Evolutionary conservation across 257 asterid species (phyloP), one percentile per base, ranked within the genome.

Genomic region (Penstemon davidsonii): DNA sequence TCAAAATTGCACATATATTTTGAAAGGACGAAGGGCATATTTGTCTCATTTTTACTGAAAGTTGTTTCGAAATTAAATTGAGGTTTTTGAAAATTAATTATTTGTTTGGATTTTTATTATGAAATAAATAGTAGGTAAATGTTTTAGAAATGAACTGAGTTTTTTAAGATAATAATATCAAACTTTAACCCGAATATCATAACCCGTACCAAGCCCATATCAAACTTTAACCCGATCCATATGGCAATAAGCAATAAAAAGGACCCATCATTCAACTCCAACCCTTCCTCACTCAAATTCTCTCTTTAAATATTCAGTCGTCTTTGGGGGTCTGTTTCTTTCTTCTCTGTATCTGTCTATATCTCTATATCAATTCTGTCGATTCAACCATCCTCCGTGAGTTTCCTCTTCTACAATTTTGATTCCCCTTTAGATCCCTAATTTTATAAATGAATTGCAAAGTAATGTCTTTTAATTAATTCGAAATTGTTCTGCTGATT

Each of bases 371-470:
- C 4, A 9, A 9, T 58, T 15, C 10, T 64, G 59, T 53, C 78
- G 82, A 72, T 75, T 76, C 84, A 76, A 78, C 74, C 81, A 68
- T 67, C 72, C 70, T 52, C 84, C 73, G 92, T 86, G 82, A 80
- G 89, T 74, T 53, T 38, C 38, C 45, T 3, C 39, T 8, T 65
- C 47, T 63, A 57, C 62, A 45, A 70, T 68, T 75, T 51, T 8
- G 7, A 53, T 60, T 69, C 62, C 57, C 55, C 43, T 7, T 33
- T 67, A 73, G 86, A 82, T 82, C 86, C 77, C 79, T 67, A 67
- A 69, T 73, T 69, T 67, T 44, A n/a, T 62, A 18, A 46, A 45
- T 37, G 73, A 74, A 71, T 73, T 66, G 55, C 58, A 5, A 37
- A 71, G 5, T 65, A 49, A 10, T 37, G 37, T n/a, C 13, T 44